Percentiles rank a stretch among this genome's conserved stretches.
phyloP scores from a whole-genome alignment of 148 eudicot species.

The Fagopyrum esculentum region DNA sequence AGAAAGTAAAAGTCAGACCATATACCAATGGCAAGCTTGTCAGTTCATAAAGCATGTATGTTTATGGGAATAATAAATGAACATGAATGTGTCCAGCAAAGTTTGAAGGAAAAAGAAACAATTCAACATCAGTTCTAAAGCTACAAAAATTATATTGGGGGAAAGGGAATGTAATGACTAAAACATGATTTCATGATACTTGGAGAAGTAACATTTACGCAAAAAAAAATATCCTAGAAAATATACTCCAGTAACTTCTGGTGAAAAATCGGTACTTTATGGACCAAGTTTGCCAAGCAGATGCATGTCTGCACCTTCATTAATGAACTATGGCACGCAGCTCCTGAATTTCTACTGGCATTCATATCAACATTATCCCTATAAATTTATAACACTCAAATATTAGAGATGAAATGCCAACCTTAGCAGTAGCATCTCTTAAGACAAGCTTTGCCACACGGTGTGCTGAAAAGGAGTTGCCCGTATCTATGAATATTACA shows the following conservation, averaged over 20 bases:
- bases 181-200: background rate
- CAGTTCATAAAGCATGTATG: background rate
- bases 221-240: background rate
- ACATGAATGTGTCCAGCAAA: no score
- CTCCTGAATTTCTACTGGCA: background rate
- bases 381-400: background rate
- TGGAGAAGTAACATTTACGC: background rate
- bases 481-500: constrained; percentile 65
- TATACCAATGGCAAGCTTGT: background rate
- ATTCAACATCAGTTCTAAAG: background rate
- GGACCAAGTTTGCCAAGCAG: background rate
- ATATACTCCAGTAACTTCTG: background rate
- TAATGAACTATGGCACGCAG: background rate
- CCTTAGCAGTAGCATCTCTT: background rate
- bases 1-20: background rate
- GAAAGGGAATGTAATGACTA: background rate
- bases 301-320: background rate
- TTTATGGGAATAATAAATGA: background rate
- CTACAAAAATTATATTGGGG: background rate
- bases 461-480: constrained; percentile 76
- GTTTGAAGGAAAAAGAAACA: no score
- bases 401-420: background rate
- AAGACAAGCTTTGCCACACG: constrained; percentile 44
- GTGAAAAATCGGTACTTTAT: background rate
- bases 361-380: background rate